Base-by-base conservation (phyloP, 495 filamentous ascomycete species). In the Aspergillus haitiensis region DNA sequence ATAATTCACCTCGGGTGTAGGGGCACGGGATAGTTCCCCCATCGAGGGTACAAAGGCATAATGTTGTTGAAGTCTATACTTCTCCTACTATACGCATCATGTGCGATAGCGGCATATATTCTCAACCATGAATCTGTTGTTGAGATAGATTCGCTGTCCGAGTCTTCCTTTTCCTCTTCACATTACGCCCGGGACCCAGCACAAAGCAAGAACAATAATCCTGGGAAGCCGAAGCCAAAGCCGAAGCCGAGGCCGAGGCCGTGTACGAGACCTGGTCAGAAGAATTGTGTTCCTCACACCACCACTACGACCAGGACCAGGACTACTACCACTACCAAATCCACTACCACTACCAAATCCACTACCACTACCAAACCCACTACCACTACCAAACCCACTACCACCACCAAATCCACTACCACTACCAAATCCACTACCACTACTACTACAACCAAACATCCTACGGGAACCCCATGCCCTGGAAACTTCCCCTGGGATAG, bases 401-500 rank as follows among this genome's bases (percentile, higher is more conserved):
- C n/a, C 21, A 31, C 37, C 6, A 49, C 55, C 16, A 40, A n/a
- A n/a, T n/a, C 55, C 2, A 50, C 33, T 1, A 58, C 45, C 21
- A 27, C 21, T 1, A 27, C 21, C 21, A 27, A 1, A 1, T 1
- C 21, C 3, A 27, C 21, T 27, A 40, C 55, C 7, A 50, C 45
- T 9, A 58, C 45, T 12, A 27, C 55, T 9, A 31, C 45, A 10
- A 21, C 55, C 16, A 37, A 10, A 6, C 37, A 40, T n/a, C 7
- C 55, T 32, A 58, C 55, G 9, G 55, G 31, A 6, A 52, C 56
- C 2, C 47, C 56, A 8, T 59, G 56, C 11, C 34, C 56, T 13
- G 57, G 57, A 13, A 59, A 59, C 39, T 46, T 48, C 8, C 57
- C 57, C 7, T 16, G 47, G 15, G 36, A 50, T 39, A 34, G 57